Evolutionary conservation across 345 rosid genomes (phyloP).

Genomic region (Melaleuca quinquenervia): DNA sequence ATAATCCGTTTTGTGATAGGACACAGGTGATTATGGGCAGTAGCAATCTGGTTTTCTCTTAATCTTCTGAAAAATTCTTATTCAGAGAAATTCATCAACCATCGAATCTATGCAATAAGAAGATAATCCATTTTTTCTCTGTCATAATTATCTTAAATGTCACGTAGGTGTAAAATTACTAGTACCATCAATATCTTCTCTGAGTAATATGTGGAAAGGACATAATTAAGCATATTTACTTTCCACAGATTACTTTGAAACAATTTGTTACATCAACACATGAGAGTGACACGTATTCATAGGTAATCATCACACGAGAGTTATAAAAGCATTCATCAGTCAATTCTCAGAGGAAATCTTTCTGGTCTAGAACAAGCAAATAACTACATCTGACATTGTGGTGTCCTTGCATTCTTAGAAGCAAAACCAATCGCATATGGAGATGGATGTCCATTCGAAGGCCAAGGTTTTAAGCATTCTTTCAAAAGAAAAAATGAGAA

Average conservation of each 20-base stretch:
- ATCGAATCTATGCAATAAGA: neutral
- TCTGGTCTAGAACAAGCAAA: neutral
- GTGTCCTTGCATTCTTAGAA: neutral
- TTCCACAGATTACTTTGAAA: neutral
- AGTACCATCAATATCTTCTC: neutral
- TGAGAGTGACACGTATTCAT: neutral
- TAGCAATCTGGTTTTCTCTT: neutral
- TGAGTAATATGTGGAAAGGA: neutral
- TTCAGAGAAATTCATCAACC: neutral
- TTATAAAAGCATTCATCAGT: neutral
- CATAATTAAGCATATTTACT: neutral
- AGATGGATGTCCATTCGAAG: neutral
- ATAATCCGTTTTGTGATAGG: conserved; percentile 93
- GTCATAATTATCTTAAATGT: neutral
- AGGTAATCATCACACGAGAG: neutral
- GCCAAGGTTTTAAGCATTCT: neutral
- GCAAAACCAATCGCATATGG: neutral
- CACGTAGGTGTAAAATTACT: neutral
- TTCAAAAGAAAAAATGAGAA: neutral
- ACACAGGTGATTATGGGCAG: conserved; percentile 48
- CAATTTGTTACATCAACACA: neutral
- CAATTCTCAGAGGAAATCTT: neutral
- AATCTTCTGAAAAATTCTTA: neutral
- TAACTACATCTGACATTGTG: neutral
- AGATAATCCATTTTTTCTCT: neutral